Evolutionary conservation across 23 red algal species (phyloP).

Genomic region (Gracilariopsis chorda): DNA sequence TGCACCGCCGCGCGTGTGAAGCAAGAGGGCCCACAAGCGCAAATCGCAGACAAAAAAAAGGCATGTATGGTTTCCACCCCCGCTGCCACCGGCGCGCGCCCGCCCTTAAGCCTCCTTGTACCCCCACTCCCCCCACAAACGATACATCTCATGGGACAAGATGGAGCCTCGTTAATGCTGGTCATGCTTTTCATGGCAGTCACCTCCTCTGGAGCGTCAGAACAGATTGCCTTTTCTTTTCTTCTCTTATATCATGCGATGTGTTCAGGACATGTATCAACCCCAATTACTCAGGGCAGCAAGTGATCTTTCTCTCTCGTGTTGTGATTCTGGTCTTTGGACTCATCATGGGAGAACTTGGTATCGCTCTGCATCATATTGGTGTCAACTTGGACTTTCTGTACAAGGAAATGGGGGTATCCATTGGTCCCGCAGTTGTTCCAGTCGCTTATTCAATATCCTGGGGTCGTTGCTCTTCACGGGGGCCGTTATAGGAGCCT

Average conservation of each 20-base stretch:
- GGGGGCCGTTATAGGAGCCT: conserved; percentile 46
- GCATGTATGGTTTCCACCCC: no score
- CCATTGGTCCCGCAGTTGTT: conserved; percentile 79
- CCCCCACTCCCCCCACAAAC: no score
- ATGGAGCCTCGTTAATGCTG: conserved; percentile 54
- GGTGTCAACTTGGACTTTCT: conserved; percentile 71
- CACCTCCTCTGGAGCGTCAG: conserved; percentile 73
- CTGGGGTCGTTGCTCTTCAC: conserved; percentile 50
- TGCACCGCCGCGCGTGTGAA: no score
- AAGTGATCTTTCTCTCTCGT: conserved; percentile 78
- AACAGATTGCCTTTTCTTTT: conserved; percentile 67
- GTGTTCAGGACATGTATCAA: conserved; percentile 79
- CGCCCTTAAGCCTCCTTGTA: no score
- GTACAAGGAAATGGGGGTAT: conserved; percentile 74
- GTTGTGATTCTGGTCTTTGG: conserved; percentile 72
- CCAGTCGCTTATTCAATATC: conserved; percentile 71
- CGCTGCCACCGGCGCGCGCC: no score
- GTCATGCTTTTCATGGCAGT: conserved; percentile 86
- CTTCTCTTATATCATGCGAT: conserved; percentile 71
- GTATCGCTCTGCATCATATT: conserved; percentile 77
- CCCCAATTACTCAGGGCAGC: conserved; percentile 71
- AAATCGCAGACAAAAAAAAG: no score
- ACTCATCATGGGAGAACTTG: conserved; percentile 67
- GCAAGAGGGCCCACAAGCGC: no score
- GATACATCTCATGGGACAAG: conserved; percentile 68